These are phyloP conservation scores for Trypanosoma vivax DNA, from an alignment of 208 protist genomes.

Conservation along the genomic window DNA sequence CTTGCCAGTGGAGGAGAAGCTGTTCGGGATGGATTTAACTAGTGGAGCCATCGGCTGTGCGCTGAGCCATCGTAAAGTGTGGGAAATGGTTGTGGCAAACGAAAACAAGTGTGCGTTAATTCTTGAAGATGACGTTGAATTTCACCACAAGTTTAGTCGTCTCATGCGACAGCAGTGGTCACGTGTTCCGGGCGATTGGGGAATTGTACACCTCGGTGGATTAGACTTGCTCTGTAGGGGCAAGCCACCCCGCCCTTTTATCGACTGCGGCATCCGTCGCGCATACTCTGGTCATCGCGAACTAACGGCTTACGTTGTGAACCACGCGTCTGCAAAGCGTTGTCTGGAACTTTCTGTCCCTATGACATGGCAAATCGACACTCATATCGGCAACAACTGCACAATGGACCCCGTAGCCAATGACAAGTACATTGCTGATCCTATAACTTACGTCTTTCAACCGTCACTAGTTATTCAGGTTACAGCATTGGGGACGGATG, in stretches of 20 bases:
- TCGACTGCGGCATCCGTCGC: conserved; percentile 68
- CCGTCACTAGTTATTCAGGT: conserved; percentile 85
- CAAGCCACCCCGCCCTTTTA: conserved; percentile 79
- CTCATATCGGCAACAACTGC: conserved; percentile 72
- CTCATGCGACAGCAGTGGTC: conserved; percentile 46
- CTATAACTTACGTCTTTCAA: conserved; percentile 87
- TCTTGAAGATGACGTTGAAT: conserved; percentile 88
- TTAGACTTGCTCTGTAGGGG: conserved; percentile 70
- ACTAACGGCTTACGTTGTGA: conserved; percentile 84
- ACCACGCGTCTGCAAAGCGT: conserved; percentile 54
- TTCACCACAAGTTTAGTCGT: conserved; percentile 65
- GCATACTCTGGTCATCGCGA: conserved; percentile 86
- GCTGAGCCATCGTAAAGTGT: conserved; percentile 72
- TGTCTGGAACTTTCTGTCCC: conserved; percentile 72
- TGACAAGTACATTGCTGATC: conserved; percentile 82
- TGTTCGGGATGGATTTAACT: conserved; percentile 91
- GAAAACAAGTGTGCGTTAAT: conserved; percentile 48
- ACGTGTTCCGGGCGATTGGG: conserved; percentile 77
- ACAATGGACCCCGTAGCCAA: conserved; percentile 42
- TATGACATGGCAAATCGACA: conserved; percentile 91
- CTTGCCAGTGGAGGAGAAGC: conserved; percentile 70
- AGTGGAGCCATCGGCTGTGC: conserved; percentile 84
- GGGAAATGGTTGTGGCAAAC: conserved; percentile 55
- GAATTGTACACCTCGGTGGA: conserved; percentile 83
- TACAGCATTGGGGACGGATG: conserved; percentile 81